A percentile compares a stretch with the other conserved stretches of the same genome.
Conservation (phyloP, 75 land plant genomes). For the Adiantum capillusveneris region DNA sequence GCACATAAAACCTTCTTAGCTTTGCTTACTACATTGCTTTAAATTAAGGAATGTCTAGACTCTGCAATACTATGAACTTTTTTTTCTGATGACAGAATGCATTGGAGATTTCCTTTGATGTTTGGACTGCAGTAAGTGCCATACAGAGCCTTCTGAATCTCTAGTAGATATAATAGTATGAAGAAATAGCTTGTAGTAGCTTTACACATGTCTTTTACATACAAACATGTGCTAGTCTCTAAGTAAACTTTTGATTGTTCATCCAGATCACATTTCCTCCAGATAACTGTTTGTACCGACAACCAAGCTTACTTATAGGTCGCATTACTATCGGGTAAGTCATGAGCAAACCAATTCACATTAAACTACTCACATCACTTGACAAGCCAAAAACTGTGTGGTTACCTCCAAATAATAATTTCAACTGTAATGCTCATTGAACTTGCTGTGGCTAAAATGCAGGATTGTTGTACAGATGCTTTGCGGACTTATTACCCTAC, state of each 20-base stretch:
- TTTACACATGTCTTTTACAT: no score
- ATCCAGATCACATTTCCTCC: background rate
- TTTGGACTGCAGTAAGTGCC: background rate
- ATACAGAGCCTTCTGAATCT: background rate
- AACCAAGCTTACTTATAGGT: background rate
- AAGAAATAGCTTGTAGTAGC: no score
- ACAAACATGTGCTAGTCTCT: no score
- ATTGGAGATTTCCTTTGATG: background rate
- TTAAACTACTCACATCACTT: background rate
- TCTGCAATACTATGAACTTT: background rate
- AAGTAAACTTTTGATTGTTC: background rate
- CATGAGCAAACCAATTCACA: no score
- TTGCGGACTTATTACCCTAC: slow-evolving; percentile 75
- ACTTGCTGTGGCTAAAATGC: slow-evolving; percentile 2
- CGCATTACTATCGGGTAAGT: background rate
- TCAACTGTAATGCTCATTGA: no score
- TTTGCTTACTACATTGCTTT: no score
- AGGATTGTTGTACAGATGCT: slow-evolving; percentile 53
- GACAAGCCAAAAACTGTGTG: background rate
- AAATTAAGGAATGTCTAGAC: no score
- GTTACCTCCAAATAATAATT: background rate
- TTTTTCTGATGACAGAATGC: no score
- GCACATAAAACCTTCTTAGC: background rate
- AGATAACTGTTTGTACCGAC: no score
- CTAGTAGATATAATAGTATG: background rate